phyloP scores from a whole-genome alignment of 2,329 filamentous ascomycete species.

The Stemphylium beticola region DNA sequence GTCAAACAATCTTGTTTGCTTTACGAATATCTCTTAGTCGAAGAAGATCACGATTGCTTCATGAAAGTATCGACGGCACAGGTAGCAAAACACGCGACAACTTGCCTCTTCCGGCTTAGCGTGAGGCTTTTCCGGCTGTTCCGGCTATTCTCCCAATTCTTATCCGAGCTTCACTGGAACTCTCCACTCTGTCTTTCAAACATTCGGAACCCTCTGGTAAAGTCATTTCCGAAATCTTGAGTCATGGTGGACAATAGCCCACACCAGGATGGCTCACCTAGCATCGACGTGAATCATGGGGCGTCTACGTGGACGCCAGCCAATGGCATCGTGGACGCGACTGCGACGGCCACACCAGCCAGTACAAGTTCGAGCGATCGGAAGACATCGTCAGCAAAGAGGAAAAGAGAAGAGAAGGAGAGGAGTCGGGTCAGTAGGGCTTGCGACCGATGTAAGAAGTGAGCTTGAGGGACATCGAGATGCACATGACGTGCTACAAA shows the following conservation, averaged over 20 bases:
- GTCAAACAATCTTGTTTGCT: no score
- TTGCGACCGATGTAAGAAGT: conserved; percentile 59
- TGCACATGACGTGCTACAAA: conserved; percentile 6
- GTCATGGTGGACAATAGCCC: conserved; percentile 3
- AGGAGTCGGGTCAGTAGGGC: conserved; percentile 55
- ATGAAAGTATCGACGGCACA: no score
- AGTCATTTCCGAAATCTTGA: background rate
- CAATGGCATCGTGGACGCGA: conserved; percentile 18
- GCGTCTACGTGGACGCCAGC: conserved; percentile 21
- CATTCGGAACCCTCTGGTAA: background rate
- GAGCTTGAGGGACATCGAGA: conserved; percentile 18
- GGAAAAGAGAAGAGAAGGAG: conserved; percentile 45
- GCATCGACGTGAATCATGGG: conserved; percentile 5
- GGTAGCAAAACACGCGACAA: no score
- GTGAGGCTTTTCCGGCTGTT: conserved; percentile 13
- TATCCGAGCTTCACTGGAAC: conserved; percentile 8
- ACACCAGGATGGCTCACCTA: background rate
- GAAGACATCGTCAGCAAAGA: conserved; percentile 37
- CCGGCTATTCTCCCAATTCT: conserved; percentile 10
- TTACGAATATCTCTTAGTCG: no score
- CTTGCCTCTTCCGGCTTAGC: conserved; percentile 7
- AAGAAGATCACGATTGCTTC: no score
- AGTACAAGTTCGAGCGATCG: conserved; percentile 29
- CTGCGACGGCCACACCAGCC: conserved; percentile 12
- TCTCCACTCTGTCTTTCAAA: conserved; percentile 9